Evolutionary conservation across 2,329 filamentous ascomycete species (phyloP).

Genomic region (Biscogniauxia mediterranea): DNA sequence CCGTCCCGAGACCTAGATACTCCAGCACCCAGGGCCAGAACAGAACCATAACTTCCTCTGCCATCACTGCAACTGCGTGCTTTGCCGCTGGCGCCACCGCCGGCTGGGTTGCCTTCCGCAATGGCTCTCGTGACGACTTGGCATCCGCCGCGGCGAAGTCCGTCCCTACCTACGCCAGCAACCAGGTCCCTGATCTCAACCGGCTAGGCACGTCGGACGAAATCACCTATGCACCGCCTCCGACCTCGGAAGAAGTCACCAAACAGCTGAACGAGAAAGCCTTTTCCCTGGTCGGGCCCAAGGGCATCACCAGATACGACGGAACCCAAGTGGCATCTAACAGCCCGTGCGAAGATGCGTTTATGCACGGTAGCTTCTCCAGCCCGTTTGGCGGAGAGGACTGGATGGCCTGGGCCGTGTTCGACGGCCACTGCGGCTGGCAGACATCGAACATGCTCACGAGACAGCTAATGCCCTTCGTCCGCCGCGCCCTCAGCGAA

Average conservation of each 20-base stretch:
- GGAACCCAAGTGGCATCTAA: conserved; percentile 34
- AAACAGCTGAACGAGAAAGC: conserved; percentile 30
- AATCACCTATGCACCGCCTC: conserved; percentile 23
- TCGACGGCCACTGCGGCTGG: conserved; percentile 38
- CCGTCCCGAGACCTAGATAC: conserved; percentile 16
- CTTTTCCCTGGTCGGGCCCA: conserved; percentile 15
- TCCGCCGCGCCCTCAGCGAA: conserved; percentile 26
- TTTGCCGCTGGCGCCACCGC: conserved; percentile 19
- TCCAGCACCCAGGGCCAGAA: conserved; percentile 19
- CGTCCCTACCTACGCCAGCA: background rate
- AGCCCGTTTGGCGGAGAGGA: conserved; percentile 23
- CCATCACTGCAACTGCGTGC: conserved; percentile 9
- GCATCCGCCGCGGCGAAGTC: background rate
- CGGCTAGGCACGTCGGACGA: conserved; percentile 24
- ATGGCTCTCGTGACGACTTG: conserved; percentile 3
- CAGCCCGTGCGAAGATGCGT: conserved; percentile 34
- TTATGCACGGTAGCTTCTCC: conserved; percentile 33
- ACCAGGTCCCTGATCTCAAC: conserved; percentile 26
- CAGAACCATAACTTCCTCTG: conserved; percentile 9
- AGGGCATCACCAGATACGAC: conserved; percentile 29
- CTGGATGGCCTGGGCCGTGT: conserved; percentile 36
- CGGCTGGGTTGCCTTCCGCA: conserved; percentile 13
- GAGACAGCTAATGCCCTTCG: conserved; percentile 30
- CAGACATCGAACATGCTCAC: conserved; percentile 33
- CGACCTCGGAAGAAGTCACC: conserved; percentile 28